Evolutionary conservation across 106 monocot species (phyloP), one percentile per base, ranked within the genome.

Genomic region (Alisma plantagoaquatica): DNA sequence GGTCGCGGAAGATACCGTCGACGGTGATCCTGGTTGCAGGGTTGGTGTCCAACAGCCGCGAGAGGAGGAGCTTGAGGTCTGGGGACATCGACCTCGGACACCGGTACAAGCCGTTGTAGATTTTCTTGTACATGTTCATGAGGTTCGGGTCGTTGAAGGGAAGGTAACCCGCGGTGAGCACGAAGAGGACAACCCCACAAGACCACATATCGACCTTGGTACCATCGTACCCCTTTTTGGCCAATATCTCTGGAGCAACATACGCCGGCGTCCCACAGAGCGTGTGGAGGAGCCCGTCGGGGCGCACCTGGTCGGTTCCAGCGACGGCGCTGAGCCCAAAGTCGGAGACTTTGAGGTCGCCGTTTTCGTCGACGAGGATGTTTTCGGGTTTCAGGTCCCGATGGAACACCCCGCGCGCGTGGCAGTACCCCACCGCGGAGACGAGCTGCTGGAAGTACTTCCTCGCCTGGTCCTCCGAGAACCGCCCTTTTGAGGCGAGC

Each of bases 341-440:
- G 30, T 57, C 57, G 15, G 42, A 15, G 15, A 57, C 33, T 27
- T 23, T 50, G 23, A 50, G 50, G 25, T 25, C 10, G 23, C 50
- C 50, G n/a, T 22, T 7, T 11, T 50, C 57, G 42, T 57, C 42
- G 23, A 57, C 24, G 18, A 65, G 64, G 28, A 65, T 8, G 44
- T 65, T 65, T 54, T 63, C 63, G 1, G 52, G 63, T 53, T 63
- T 63, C 23, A 63, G 35, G 17, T 63, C 63, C 3, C 79, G 70
- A 49, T 81, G 80, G 53, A 59, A 81, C 17, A 81, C 72, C 4
- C 80, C 75, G 8, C 63, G 61, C 9, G 68, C n/a, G 33, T 81
- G 80, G 67, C 80, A 81, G 64, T 48, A 72, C 4, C 41, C 67
- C 26, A 65, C 54, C 12, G 64, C 64, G 43, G 64, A 65, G 44